Conservation (phyloP, 257 asterid genomes). For the Nemophila menziesii region DNA sequence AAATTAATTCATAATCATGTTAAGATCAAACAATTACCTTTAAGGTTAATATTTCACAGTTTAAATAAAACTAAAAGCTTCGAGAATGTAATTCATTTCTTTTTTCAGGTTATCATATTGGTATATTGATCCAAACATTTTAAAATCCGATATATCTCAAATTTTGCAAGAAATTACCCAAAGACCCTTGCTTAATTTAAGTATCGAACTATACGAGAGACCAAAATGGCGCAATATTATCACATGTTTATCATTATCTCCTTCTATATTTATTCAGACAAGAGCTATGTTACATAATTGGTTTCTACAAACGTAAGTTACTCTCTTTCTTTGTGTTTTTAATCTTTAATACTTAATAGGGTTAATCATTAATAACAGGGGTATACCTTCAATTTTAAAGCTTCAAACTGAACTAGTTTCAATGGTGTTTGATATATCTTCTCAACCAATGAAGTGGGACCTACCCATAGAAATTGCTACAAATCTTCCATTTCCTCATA, state of each 20-base stretch:
- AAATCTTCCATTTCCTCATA: constrained; percentile 53
- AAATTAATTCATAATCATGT: constrained; percentile 22
- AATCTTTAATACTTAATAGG: constrained; percentile 24
- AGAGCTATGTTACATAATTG: constrained; percentile 61
- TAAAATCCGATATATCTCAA: constrained; percentile 47
- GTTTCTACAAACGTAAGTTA: constrained; percentile 60
- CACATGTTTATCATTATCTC: constrained; percentile 50
- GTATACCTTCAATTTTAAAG: constrained; percentile 58
- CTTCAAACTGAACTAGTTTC: constrained; percentile 45
- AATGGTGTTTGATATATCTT: constrained; percentile 43
- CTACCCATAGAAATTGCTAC: constrained; percentile 51
- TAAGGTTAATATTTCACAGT: constrained; percentile 63
- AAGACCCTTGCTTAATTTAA: constrained; percentile 47
- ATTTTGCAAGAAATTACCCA: constrained; percentile 36
- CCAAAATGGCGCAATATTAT: constrained; percentile 52
- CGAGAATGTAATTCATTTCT: constrained; percentile 4
- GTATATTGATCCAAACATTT: constrained; percentile 52
- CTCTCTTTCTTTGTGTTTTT: constrained; percentile 5
- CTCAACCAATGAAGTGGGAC: constrained; percentile 83
- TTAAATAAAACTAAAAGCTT: too few species aligned
- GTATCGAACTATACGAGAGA: constrained; percentile 40
- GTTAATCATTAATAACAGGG: constrained; percentile 44
- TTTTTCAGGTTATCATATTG: constrained; percentile 58
- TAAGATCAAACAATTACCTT: constrained; percentile 40
- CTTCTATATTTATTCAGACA: constrained; percentile 53